Conservation (phyloP, 1,284 basidiomycete species). For the Cerioporus squamosus region DNA sequence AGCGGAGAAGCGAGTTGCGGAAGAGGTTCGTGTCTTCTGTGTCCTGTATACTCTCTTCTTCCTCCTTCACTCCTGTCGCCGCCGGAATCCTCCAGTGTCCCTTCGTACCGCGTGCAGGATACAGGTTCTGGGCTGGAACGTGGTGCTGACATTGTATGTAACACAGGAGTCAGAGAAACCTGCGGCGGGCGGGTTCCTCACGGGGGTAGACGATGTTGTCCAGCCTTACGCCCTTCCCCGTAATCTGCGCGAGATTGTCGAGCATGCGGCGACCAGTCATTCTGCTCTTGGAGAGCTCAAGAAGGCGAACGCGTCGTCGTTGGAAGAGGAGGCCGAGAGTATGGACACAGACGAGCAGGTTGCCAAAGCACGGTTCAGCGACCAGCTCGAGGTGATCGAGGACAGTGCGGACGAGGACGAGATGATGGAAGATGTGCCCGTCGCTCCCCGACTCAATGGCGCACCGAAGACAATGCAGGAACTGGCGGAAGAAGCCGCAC, state of each 20-base stretch:
- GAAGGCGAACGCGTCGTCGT: background rate
- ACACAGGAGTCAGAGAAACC: constrained; percentile 21
- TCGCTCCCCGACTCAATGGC: constrained; percentile 16
- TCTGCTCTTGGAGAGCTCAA: constrained; percentile 17
- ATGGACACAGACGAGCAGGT: constrained; percentile 8
- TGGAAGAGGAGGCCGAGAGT: background rate
- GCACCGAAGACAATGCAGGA: constrained; percentile 68
- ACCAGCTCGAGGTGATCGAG: constrained; percentile 5
- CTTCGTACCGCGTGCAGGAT: background rate
- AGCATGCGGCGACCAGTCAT: constrained; percentile 18
- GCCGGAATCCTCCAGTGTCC: background rate
- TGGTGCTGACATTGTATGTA: background rate
- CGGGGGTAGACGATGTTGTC: constrained; percentile 75
- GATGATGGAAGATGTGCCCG: constrained; percentile 34
- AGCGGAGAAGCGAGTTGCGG: background rate
- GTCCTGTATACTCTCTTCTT: background rate
- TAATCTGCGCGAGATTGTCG: constrained; percentile 46
- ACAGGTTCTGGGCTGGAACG: background rate
- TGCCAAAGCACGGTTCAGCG: background rate
- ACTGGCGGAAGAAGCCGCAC: constrained; percentile 55
- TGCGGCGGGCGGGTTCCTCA: constrained; percentile 61
- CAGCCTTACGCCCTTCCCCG: constrained; percentile 71
- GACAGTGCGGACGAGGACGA: constrained; percentile 34
- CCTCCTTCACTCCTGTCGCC: background rate
- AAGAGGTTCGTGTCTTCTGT: constrained; percentile 12